Percentiles rank a stretch among this genome's conserved stretches.
phyloP scores from a whole-genome alignment of 2,329 filamentous ascomycete genomes.

The Monascus ruber region DNA sequence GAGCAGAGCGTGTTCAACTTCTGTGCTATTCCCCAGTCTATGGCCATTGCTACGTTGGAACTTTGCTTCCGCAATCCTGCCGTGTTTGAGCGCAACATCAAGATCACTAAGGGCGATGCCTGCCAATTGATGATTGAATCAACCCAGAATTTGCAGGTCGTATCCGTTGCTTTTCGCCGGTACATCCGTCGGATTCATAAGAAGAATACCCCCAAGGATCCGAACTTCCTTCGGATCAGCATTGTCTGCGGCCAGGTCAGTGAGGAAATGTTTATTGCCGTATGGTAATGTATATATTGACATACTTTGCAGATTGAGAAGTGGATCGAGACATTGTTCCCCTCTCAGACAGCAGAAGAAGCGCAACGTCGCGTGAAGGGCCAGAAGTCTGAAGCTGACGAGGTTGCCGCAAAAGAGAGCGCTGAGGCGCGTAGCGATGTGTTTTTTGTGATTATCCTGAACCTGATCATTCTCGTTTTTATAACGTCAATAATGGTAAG shows the following conservation, averaged over 20 bases:
- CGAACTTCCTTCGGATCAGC: conserved; percentile 85
- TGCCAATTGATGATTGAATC: conserved; percentile 86
- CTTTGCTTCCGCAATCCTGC: conserved; percentile 82
- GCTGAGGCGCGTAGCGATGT: conserved; percentile 44
- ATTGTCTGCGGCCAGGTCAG: conserved; percentile 71
- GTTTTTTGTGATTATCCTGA: conserved; percentile 55
- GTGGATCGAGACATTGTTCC: conserved; percentile 91
- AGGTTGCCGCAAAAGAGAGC: conserved; percentile 38
- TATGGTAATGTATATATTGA: conserved; percentile 1
- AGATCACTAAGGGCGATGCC: conserved; percentile 91
- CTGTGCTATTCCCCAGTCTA: conserved; percentile 87
- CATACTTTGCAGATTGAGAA: conserved; percentile 60
- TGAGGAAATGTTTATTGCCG: conserved; percentile 11
- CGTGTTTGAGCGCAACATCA: conserved; percentile 79
- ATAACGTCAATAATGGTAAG: conserved; percentile 73
- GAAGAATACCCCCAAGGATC: conserved; percentile 90
- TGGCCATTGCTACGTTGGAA: conserved; percentile 94
- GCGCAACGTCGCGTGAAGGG: conserved; percentile 35
- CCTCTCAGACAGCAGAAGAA: conserved; percentile 61
- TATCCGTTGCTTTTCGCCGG: conserved; percentile 70
- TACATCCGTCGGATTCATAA: conserved; percentile 74
- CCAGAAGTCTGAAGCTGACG: conserved; percentile 47
- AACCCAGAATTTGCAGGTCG: conserved; percentile 73
- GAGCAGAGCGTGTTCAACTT: conserved; percentile 99
- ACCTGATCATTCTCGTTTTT: conserved; percentile 60